Percentiles rank a stretch among this genome's conserved stretches.
phyloP scores from a whole-genome alignment of 208 protist species.

The Leishmania tropica region DNA sequence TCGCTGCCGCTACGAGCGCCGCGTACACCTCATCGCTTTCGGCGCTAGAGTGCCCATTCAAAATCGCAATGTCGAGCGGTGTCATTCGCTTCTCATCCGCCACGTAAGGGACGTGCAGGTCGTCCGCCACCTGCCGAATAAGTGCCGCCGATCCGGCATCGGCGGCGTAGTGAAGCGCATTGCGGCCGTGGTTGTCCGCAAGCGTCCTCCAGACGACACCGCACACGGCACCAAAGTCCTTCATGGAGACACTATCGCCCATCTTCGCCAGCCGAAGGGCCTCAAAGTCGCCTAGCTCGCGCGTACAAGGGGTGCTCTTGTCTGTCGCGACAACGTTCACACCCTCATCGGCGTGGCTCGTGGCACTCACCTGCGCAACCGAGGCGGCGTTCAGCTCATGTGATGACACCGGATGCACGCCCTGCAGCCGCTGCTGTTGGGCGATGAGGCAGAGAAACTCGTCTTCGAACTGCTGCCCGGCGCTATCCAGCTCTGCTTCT shows the following conservation, averaged over 20 bases:
- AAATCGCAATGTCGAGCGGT: constrained; percentile 76
- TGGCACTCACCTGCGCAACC: constrained; percentile 34
- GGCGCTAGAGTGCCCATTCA: constrained; percentile 41
- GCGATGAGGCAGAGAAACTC: constrained; percentile 23
- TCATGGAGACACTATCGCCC: constrained; percentile 69
- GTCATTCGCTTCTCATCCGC: constrained; percentile 71
- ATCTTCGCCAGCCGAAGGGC: constrained; percentile 84
- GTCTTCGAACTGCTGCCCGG: constrained; percentile 33
- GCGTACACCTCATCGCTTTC: constrained; percentile 38
- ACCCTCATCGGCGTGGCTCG: constrained; percentile 32
- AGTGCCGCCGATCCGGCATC: constrained; percentile 62
- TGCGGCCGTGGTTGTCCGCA: constrained; percentile 74
- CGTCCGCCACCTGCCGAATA: constrained; percentile 45
- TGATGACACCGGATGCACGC: constrained; percentile 12
- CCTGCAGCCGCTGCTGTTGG: constrained; percentile 22
- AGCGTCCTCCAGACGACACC: constrained; percentile 47
- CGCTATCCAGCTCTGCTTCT: constrained; percentile 19
- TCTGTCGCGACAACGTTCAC: constrained; percentile 51
- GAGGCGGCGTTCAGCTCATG: constrained; percentile 32
- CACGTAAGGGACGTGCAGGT: constrained; percentile 54
- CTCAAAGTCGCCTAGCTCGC: constrained; percentile 81
- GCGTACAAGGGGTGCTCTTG: constrained; percentile 21
- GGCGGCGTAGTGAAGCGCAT: constrained; percentile 84
- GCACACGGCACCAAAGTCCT: constrained; percentile 44
- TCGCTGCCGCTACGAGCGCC: constrained; percentile 30